A percentile compares a stretch with the other conserved stretches of the same genome.
These are phyloP conservation scores for Prunus kanzakura DNA, from an alignment of 306 rosid genomes.

Conservation along the genomic window DNA sequence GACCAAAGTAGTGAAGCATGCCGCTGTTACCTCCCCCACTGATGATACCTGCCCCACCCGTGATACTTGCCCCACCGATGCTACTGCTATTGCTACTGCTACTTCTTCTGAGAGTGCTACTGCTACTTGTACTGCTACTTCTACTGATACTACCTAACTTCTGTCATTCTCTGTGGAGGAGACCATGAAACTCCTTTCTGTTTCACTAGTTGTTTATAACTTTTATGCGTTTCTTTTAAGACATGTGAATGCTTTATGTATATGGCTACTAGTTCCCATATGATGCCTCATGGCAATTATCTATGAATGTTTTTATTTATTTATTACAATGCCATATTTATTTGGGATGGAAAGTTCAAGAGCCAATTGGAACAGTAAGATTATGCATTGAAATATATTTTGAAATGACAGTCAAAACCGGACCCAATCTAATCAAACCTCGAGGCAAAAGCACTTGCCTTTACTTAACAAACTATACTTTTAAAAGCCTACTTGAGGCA, in stretches of 20 bases:
- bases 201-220: neutral
- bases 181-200: neutral
- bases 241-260: neutral
- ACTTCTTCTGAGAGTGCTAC: neutral
- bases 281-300: neutral
- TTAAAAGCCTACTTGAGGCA: neutral
- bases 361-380: neutral
- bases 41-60: neutral
- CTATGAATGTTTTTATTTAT: neutral
- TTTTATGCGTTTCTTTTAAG: neutral
- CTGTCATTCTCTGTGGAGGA: neutral
- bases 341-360: neutral
- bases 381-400: neutral
- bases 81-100: constrained; percentile 3
- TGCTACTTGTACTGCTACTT: too few relatives aligned
- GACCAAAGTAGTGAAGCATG: constrained; percentile 32
- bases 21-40: constrained; percentile 23
- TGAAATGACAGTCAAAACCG: neutral
- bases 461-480: neutral
- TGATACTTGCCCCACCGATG: constrained; percentile 18
- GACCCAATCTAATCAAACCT: neutral
- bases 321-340: neutral
- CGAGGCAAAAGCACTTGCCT: constrained; percentile 6
- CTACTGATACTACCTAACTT: neutral
- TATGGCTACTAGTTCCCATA: neutral